A percentile compares a stretch with the other conserved stretches of the same genome.
Conservation (phyloP, 768 basidiomycete species). For the Macrocybe gigantea region DNA sequence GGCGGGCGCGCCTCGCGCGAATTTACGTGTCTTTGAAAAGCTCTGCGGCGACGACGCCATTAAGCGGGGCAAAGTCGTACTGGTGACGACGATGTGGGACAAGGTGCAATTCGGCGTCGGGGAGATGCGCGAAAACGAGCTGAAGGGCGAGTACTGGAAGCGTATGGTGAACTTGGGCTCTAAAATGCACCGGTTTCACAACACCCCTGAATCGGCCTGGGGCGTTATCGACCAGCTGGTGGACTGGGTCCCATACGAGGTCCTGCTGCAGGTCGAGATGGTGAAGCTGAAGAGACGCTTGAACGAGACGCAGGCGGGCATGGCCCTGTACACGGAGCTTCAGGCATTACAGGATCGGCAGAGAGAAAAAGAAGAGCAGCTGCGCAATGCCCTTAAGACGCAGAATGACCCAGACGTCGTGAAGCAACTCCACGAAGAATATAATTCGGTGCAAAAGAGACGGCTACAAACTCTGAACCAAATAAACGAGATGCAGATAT, state of each 20-base stretch:
- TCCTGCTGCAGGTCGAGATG: constrained; percentile 13
- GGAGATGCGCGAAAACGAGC: neutral
- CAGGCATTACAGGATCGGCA: too few relatives aligned
- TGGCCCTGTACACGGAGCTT: neutral
- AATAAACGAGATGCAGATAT: too few relatives aligned
- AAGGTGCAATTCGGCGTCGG: neutral
- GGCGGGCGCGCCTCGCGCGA: constrained; percentile 1
- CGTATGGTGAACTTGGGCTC: constrained; percentile 4
- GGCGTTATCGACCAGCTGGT: constrained; percentile 19
- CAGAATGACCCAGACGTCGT: too few relatives aligned
- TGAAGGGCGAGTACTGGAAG: constrained; percentile 5
- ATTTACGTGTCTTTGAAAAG: constrained; percentile 5
- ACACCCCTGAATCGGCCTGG: constrained; percentile 11
- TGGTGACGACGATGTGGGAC: constrained; percentile 7
- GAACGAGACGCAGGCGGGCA: constrained; percentile 3
- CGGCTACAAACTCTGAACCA: too few relatives aligned
- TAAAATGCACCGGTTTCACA: neutral
- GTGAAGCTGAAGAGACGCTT: constrained; percentile 4
- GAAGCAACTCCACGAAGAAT: too few relatives aligned
- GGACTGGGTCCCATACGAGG: constrained; percentile 11
- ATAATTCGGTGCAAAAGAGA: too few relatives aligned
- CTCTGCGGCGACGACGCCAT: constrained; percentile 3
- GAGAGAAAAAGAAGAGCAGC: too few relatives aligned
- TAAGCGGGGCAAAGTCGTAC: constrained; percentile 10
- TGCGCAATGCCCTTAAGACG: too few relatives aligned